These are phyloP conservation scores for Prunus mira DNA, from an alignment of 306 rosid genomes.

Conservation along the genomic window DNA sequence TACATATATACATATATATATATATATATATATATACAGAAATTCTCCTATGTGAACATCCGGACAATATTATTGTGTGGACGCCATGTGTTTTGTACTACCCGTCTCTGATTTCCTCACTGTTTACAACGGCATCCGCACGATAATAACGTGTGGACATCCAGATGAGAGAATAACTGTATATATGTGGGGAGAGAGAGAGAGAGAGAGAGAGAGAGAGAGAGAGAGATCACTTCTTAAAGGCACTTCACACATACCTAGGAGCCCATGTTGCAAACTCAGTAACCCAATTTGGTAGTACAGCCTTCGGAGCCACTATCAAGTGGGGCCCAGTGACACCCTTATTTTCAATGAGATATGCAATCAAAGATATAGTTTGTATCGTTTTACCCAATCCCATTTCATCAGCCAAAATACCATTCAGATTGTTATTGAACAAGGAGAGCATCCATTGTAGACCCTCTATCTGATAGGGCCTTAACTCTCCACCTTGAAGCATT, in stretches of 20 bases:
- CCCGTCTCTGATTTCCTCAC: too few species aligned
- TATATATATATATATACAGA: too few species aligned
- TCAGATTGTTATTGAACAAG: slow-evolving; percentile 88
- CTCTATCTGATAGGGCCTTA: slow-evolving; percentile 90
- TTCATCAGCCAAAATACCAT: slow-evolving; percentile 99
- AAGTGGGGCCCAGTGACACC: slow-evolving; percentile 93
- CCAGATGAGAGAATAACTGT: neutral
- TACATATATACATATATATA: too few species aligned
- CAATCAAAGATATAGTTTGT: slow-evolving; percentile 91
- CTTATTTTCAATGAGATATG: slow-evolving; percentile 78
- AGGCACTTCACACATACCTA: slow-evolving; percentile 47
- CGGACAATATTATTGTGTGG: too few species aligned
- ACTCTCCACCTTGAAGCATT: slow-evolving; percentile 91
- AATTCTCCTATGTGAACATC: too few species aligned
- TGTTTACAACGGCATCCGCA: too few species aligned
- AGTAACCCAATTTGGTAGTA: slow-evolving; percentile 86
- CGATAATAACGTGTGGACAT: too few species aligned
- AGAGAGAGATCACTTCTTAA: neutral
- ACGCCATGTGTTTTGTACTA: too few species aligned
- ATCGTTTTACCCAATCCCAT: slow-evolving; percentile 99
- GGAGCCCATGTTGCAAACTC: slow-evolving; percentile 98
- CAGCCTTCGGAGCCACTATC: slow-evolving; percentile 99
- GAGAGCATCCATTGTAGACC: slow-evolving; percentile 99
- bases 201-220: slow-evolving; percentile 12
- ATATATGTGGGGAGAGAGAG: neutral